Conservation (phyloP, 495 filamentous ascomycete genomes). For the Hypomontagnella submonticulosa region DNA sequence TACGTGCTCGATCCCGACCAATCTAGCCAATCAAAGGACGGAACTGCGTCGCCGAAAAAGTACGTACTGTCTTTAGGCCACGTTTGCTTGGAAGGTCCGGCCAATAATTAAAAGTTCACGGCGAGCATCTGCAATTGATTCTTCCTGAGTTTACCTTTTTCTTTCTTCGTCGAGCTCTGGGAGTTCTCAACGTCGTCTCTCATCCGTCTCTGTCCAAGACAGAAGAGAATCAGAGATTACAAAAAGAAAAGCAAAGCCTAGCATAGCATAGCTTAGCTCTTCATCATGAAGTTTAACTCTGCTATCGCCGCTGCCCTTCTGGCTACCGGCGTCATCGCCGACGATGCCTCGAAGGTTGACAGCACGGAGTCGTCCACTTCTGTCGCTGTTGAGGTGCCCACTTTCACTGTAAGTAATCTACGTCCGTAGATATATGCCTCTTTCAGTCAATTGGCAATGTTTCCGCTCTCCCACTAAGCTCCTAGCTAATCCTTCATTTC, state of each 20-base stretch:
- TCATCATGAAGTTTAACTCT: constrained; percentile 79
- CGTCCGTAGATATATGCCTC: background rate
- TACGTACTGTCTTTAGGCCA: constrained; percentile 47
- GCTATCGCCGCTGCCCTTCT: constrained; percentile 78
- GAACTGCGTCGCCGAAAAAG: constrained; percentile 28
- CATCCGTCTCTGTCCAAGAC: constrained; percentile 30
- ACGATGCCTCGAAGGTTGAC: constrained; percentile 70
- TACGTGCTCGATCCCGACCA: constrained; percentile 20
- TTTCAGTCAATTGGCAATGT: constrained; percentile 5
- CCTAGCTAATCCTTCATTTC: constrained; percentile 45
- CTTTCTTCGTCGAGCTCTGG: constrained; percentile 56
- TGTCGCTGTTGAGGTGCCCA: constrained; percentile 71
- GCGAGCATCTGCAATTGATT: constrained; percentile 34
- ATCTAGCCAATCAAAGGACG: constrained; percentile 39
- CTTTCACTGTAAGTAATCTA: constrained; percentile 82
- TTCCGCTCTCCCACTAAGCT: constrained; percentile 1
- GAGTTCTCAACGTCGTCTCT: constrained; percentile 46
- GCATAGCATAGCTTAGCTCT: constrained; percentile 31
- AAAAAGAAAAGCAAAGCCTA: constrained; percentile 12
- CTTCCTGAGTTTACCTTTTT: constrained; percentile 42
- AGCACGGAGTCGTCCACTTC: constrained; percentile 66
- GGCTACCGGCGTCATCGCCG: constrained; percentile 74
- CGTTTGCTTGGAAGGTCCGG: constrained; percentile 41
- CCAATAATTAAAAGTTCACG: constrained; percentile 47
- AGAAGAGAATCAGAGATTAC: constrained; percentile 33